Conservation (phyloP, 768 basidiomycete species). For the Russula earlei region DNA sequence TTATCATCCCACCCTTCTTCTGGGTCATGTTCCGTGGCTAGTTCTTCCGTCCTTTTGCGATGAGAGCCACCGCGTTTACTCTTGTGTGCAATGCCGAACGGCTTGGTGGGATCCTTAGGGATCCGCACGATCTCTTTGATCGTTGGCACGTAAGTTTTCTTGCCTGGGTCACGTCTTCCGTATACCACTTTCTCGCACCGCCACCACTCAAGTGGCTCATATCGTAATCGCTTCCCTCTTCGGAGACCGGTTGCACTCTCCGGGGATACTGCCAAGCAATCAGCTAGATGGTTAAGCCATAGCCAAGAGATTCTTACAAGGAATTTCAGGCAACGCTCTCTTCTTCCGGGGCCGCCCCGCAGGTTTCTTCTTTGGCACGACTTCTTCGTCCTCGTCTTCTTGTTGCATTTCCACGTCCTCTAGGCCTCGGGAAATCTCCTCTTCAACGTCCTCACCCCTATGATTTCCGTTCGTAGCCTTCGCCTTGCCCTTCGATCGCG, state of each 20-base stretch:
- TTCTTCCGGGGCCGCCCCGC: constrained; percentile 12
- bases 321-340: background rate
- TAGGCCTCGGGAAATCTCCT: constrained; percentile 35
- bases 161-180: constrained; percentile 45
- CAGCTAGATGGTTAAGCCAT: background rate
- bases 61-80: constrained; percentile 30
- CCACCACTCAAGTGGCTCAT: constrained; percentile 83
- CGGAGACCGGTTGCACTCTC: constrained; percentile 43
- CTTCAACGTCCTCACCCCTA: constrained; percentile 26
- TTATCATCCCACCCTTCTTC: constrained; percentile 80
- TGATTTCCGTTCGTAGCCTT: constrained; percentile 24
- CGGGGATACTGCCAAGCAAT: constrained; percentile 21
- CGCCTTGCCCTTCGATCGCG: constrained; percentile 32
- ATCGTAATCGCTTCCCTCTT: constrained; percentile 58
- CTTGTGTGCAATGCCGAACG: constrained; percentile 35
- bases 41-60: constrained; percentile 42
- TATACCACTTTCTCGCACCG: constrained; percentile 86
- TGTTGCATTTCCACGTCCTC: constrained; percentile 21
- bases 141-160: constrained; percentile 44
- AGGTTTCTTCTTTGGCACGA: constrained; percentile 13
- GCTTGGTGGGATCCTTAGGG: constrained; percentile 39
- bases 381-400: constrained; percentile 27
- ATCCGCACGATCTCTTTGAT: constrained; percentile 58
- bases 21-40: constrained; percentile 24
- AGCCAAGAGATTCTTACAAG: background rate